Evolutionary conservation across 805 yeast species (phyloP), one percentile per base, ranked within the genome.

Genomic region (Alloascoidea africana): DNA sequence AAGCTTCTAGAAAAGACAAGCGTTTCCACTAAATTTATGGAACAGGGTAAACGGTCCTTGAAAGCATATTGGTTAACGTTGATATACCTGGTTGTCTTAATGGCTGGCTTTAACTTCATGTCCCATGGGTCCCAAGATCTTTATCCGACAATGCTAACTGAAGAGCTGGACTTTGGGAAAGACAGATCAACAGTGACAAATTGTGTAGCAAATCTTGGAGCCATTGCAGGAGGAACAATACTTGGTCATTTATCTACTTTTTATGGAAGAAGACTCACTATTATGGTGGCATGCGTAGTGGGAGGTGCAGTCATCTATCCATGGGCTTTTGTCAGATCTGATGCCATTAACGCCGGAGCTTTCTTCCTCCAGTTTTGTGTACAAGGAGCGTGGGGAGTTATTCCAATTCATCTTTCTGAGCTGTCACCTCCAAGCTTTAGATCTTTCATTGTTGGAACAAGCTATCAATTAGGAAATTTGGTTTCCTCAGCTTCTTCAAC

Each of bases 81-180:
- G 42, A 49, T 68, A 34, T 79, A 75, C 53, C 55, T 70, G 44
- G 68, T 80, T 32, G 49, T 78, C 11, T 56, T 76, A 51, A 68
- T 77, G 76, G 66, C 80, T 14, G 81, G 78, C 14, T 72, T 76
- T 63, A 78, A 77, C 55, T 79, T 76, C 58, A 66, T 70, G 59
- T 68, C 82, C 4, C 87, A 79, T 46, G 84, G 83, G 1, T 71
- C 84, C 4, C 86, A 79, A 56, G 87, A 79, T 53, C 58, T 79
- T 49, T 75, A 67, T 54, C 83, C 85, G 30, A 74, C 83, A 1
- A 60, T 73, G 58, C 58, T 79, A 36, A 59, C 62, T 17, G 62
- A 60, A 16, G 84, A 78, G 51, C 59, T 70, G 18, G 59, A 52
- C 6, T 64, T 65, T 43, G 50, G 65, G 16, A 45, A 51, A 3